These are phyloP conservation scores for Gossypium davidsonii DNA, from an alignment of 441 rosid species.

Conservation along the genomic window DNA sequence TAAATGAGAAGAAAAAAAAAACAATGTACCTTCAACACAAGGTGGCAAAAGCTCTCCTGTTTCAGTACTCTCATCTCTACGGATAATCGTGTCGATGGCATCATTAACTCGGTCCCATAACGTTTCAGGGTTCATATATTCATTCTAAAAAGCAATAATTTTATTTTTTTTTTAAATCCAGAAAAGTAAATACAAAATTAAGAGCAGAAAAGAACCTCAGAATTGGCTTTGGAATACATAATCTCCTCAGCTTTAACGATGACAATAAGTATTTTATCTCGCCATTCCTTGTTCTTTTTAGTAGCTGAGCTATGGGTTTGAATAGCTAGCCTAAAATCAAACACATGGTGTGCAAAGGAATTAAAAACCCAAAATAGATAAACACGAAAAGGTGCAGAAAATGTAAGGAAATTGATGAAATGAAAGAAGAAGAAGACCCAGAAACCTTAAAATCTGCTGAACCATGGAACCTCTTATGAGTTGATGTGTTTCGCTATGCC, in stretches of 20 bases:
- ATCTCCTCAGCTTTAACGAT: conserved; percentile 85
- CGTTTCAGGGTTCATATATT: conserved; percentile 63
- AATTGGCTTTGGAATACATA: conserved; percentile 92
- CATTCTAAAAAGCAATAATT: conserved; percentile 37
- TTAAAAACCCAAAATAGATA: conserved; percentile 3
- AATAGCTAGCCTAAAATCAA: conserved; percentile 56
- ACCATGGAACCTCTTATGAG: conserved; percentile 82
- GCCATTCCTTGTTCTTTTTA: conserved; percentile 87
- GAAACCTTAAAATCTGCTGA: conserved; percentile 86
- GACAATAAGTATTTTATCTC: conserved; percentile 74
- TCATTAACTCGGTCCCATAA: conserved; percentile 87
- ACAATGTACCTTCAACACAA: conserved; percentile 80
- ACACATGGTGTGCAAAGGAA: conserved; percentile 22
- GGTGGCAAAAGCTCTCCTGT: conserved; percentile 86
- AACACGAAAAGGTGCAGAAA: not conserved
- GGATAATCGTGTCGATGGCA: conserved; percentile 80
- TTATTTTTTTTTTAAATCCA: not conserved
- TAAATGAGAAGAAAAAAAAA: conserved; percentile 4
- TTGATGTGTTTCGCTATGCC: conserved; percentile 95
- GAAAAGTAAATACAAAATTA: not conserved
- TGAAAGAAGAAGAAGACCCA: conserved; percentile 15
- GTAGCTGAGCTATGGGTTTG: conserved; percentile 57
- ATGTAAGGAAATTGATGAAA: not conserved
- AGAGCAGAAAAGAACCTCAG: conserved; percentile 51
- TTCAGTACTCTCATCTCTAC: conserved; percentile 75